A percentile compares a stretch with the other conserved stretches of the same genome.
These are phyloP conservation scores for Lyophyllum shimeji DNA, from an alignment of 768 basidiomycete species.

Conservation along the genomic window DNA sequence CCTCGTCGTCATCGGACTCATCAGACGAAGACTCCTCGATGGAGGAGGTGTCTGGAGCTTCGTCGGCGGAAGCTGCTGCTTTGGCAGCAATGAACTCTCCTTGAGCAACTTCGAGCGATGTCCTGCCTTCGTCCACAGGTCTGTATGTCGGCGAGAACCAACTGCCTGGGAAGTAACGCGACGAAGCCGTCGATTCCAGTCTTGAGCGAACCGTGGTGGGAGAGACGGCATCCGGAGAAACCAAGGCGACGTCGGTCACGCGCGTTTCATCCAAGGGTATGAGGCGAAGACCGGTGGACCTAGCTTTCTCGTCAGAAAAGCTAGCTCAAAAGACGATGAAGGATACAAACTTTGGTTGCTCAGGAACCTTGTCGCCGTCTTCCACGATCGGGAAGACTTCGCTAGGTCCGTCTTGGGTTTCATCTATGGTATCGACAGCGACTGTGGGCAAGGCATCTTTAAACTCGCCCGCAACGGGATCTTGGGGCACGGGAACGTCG, in stretches of 20 bases:
- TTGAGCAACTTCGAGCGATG: slow-evolving; percentile 49
- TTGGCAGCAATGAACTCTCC: slow-evolving; percentile 45
- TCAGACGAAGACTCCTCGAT: slow-evolving; percentile 11
- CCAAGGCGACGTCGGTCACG: slow-evolving; percentile 1
- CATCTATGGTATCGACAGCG: background rate
- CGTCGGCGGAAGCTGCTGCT: slow-evolving; percentile 22
- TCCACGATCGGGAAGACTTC: slow-evolving; percentile 19
- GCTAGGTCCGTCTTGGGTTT: background rate
- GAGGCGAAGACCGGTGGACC: slow-evolving; percentile 17
- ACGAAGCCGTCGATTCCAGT: slow-evolving; percentile 56
- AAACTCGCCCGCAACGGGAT: background rate
- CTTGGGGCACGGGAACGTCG: background rate
- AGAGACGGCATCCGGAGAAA: slow-evolving; percentile 13
- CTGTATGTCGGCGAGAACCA: slow-evolving; percentile 43
- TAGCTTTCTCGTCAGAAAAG: slow-evolving; percentile 1
- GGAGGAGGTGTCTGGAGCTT: slow-evolving; percentile 17
- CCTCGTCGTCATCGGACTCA: slow-evolving; percentile 13
- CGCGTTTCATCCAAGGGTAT: slow-evolving; percentile 14
- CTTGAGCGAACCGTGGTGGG: slow-evolving; percentile 33
- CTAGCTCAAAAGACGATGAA: background rate
- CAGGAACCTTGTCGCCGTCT: background rate
- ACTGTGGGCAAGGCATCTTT: background rate
- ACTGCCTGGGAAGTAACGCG: slow-evolving; percentile 55
- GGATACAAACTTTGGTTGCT: slow-evolving; percentile 12
- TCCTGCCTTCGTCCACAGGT: slow-evolving; percentile 37